Conservation (phyloP, 768 basidiomycete species). For the Lentinula guzmanii region DNA sequence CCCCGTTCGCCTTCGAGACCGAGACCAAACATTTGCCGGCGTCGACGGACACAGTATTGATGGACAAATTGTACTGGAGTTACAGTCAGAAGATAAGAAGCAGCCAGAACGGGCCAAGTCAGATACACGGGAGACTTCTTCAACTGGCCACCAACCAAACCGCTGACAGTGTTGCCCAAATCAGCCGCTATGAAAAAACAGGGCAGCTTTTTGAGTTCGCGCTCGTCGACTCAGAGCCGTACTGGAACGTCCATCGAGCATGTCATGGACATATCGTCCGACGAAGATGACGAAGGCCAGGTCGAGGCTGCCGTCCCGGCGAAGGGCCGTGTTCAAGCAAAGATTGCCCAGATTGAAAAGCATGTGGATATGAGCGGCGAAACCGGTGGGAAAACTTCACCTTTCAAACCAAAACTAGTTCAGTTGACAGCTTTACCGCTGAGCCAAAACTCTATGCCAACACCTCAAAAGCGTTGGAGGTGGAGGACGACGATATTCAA, state of each 20-base stretch:
- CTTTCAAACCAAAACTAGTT: not conserved
- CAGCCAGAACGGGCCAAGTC: not conserved
- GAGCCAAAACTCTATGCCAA: not conserved
- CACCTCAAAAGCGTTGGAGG: not conserved
- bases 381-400: not conserved
- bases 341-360: slow-evolving; percentile 9
- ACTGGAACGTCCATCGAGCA: slow-evolving; percentile 10
- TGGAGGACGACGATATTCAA: not conserved
- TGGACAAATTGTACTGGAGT: not conserved
- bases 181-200: not conserved
- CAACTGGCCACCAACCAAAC: not conserved
- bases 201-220: slow-evolving; percentile 4
- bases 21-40: not conserved
- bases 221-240: not conserved
- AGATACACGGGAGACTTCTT: not conserved
- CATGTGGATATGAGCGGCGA: not conserved
- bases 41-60: not conserved
- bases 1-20: slow-evolving; percentile 4
- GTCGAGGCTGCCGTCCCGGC: slow-evolving; percentile 6
- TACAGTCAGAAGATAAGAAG: not conserved
- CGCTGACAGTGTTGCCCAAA: not conserved
- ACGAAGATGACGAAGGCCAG: slow-evolving; percentile 26
- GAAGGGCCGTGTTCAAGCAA: not conserved
- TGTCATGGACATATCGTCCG: slow-evolving; percentile 37
- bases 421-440: not conserved